Evolutionary conservation across 2,329 filamentous ascomycete species (phyloP).

Genomic region (Cordyceps militaris): DNA sequence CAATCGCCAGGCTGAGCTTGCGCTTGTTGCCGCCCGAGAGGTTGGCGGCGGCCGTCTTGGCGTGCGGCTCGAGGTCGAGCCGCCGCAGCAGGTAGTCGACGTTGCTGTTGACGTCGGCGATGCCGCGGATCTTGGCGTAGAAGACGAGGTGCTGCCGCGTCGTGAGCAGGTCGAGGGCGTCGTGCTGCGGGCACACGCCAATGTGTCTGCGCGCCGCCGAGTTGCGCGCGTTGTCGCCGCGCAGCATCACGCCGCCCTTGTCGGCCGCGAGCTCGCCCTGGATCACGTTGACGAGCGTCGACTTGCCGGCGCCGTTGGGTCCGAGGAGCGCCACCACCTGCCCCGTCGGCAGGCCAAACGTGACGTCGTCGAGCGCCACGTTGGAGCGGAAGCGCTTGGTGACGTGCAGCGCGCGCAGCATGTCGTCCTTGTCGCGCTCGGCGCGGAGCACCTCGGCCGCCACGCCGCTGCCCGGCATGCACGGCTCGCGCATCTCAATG

Average conservation of each 20-base stretch:
- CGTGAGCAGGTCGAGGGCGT: conserved; percentile 80
- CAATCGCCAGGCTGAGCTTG: conserved; percentile 76
- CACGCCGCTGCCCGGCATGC: neutral
- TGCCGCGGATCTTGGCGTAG: conserved; percentile 68
- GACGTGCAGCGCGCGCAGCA: conserved; percentile 64
- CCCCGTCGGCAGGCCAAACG: conserved; percentile 65
- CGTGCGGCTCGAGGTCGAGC: conserved; percentile 63
- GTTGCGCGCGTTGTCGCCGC: conserved; percentile 56
- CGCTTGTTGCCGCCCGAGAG: conserved; percentile 82
- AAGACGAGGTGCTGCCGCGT: conserved; percentile 73
- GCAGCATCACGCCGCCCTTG: conserved; percentile 58
- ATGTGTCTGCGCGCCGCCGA: conserved; percentile 57
- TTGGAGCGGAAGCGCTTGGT: conserved; percentile 67
- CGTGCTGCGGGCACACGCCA: conserved; percentile 75
- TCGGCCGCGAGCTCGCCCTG: conserved; percentile 69
- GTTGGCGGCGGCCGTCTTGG: conserved; percentile 62
- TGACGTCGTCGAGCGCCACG: conserved; percentile 71
- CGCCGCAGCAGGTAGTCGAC: conserved; percentile 65
- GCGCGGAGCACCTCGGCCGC: conserved; percentile 28
- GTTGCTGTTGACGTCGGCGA: conserved; percentile 63
- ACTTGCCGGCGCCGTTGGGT: conserved; percentile 82
- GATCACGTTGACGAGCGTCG: conserved; percentile 75
- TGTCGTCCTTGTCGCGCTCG: conserved; percentile 51
- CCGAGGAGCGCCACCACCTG: conserved; percentile 79
- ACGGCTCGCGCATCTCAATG: conserved; percentile 5